Base-by-base conservation (phyloP, 495 filamentous ascomycete genomes). In the Tetracladium marchalianum region DNA sequence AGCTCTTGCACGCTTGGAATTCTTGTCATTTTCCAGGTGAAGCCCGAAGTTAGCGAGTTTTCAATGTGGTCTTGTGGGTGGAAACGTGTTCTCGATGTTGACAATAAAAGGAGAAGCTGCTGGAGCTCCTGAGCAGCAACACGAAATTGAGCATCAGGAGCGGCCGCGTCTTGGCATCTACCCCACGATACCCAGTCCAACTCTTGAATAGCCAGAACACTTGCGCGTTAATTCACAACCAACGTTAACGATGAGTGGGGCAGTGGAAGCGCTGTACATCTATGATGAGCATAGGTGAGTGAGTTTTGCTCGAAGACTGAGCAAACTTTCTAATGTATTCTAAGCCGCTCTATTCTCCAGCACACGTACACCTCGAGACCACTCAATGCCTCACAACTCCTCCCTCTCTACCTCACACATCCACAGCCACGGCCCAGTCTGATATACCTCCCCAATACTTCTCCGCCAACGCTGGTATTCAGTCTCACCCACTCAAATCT, bases 251-350 rank as follows among this genome's bases (percentile, higher is more conserved):
- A 87, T 87, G 78, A 87, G 81, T 75, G 79, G 84, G 67, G 80
- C 84, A 62, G 84, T 98, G 58, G 90, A 95, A 74, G 92, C 92
- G 56, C 69, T 98, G 58, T 93, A 96, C 73, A 88, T 98, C 61
- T 95, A 82, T 63, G 87, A 96, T 73, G 87, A 94, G 68, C 75
- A 85, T 63, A 88, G 87, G 88, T 92, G 66, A 57, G 71, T 55
- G 36, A 22, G 35, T 39, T 15, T 31, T 10, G 32, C 9, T 42
- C 10, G 5, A n/a, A 19, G 24, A 22, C 13, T 32, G 17, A 33
- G 27, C 24, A n/a, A 17, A 17, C 12, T 15, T 46, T 38, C 43
- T 47, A 41, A 56, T 15, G 39, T 45, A 42, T 35, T 35, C 13
- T 19, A 33, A 66, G 63, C 50, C 55, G 54, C 35, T 66, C 68